phyloP scores from a whole-genome alignment of 176 grass and related monocot species.

The Phyllostachys edulis region DNA sequence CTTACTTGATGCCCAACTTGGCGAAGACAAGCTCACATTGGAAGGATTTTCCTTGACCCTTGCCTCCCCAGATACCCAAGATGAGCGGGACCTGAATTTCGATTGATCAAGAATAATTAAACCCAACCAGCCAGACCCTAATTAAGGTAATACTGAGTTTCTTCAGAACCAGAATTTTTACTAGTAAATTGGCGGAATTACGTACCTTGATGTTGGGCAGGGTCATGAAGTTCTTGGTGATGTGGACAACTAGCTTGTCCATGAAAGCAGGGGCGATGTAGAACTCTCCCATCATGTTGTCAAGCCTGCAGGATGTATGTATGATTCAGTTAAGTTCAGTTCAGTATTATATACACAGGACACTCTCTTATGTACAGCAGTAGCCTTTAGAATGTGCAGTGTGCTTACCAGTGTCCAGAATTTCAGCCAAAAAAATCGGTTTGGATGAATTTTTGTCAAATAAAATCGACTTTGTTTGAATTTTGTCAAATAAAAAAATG shows the following conservation, averaged over 20 bases:
- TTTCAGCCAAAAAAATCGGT: too few relatives aligned
- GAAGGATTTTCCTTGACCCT: slow-evolving; percentile 99
- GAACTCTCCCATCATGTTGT: slow-evolving; percentile 69
- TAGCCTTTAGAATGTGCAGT: background rate
- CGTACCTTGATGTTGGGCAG: slow-evolving; percentile 87
- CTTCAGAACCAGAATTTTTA: too few relatives aligned
- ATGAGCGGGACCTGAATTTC: slow-evolving; percentile 75
- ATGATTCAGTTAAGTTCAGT: too few relatives aligned
- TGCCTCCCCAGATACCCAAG: slow-evolving; percentile 98
- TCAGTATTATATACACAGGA: too few relatives aligned
- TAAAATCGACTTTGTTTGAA: too few relatives aligned
- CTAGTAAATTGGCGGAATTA: too few relatives aligned
- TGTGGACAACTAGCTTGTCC: slow-evolving; percentile 97
- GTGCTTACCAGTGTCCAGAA: too few relatives aligned
- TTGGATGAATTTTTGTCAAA: too few relatives aligned
- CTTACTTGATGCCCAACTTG: slow-evolving; percentile 95
- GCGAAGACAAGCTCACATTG: slow-evolving; percentile 91
- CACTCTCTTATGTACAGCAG: too few relatives aligned
- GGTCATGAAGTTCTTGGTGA: slow-evolving; percentile 95
- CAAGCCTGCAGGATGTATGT: slow-evolving; percentile 12
- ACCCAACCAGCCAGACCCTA: background rate
- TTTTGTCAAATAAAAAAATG: too few relatives aligned
- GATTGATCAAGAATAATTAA: background rate
- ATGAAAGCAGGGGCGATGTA: slow-evolving; percentile 92
- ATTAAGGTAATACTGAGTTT: too few relatives aligned